These are phyloP conservation scores for Spergularia bocconei DNA, from an alignment of 148 eudicot genomes.

Conservation along the genomic window DNA sequence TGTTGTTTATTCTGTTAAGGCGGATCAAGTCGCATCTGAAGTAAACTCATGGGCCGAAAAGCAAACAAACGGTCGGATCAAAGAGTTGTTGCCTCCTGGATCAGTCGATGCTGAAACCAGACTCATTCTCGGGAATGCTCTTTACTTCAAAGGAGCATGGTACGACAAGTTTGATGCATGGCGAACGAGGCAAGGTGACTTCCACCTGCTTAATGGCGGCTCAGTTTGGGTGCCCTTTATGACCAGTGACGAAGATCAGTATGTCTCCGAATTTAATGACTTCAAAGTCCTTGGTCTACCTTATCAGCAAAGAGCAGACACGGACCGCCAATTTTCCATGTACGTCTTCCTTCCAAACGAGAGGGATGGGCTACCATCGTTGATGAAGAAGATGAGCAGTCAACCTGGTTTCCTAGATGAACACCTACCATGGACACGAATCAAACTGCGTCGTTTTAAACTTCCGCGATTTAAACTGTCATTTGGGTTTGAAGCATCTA, in stretches of 20 bases:
- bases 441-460: conserved; percentile 48
- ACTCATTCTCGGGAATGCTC: conserved; percentile 73
- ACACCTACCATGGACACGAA: conserved; percentile 42
- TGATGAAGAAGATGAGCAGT: conserved; percentile 44
- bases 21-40: no score
- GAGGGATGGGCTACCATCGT: conserved; percentile 54
- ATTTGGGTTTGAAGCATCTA: conserved; percentile 70
- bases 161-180: conserved; percentile 52
- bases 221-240: conserved; percentile 64
- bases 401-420: conserved; percentile 49
- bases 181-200: conserved; percentile 46
- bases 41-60: conserved; percentile 54
- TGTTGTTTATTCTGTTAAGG: no score
- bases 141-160: conserved; percentile 88
- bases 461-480: conserved; percentile 66
- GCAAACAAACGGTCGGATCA: conserved; percentile 68
- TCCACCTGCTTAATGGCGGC: conserved; percentile 61
- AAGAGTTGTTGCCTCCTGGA: conserved; percentile 59
- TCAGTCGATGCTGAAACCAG: conserved; percentile 49
- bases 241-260: conserved; percentile 63
- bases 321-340: conserved; percentile 64
- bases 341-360: conserved; percentile 63
- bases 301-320: conserved; percentile 59
- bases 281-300: conserved; percentile 75
- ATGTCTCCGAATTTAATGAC: conserved; percentile 36